These are phyloP conservation scores for Cinnamomum chago DNA, from an alignment of 164 flowering plant species.

Conservation along the genomic window DNA sequence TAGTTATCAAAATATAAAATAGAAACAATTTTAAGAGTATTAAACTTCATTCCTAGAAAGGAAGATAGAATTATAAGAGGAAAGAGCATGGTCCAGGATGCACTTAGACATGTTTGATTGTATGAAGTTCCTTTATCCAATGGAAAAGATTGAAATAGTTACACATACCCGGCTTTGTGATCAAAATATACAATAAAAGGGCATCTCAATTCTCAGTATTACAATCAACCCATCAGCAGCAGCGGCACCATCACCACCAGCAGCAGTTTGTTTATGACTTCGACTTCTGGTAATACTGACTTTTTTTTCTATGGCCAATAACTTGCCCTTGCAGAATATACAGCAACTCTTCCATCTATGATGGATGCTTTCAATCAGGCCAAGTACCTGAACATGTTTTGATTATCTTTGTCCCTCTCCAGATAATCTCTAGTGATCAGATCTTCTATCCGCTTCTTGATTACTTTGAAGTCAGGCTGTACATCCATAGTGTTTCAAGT, in stretches of 20 bases:
- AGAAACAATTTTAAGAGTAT: background rate
- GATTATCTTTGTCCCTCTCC: conserved; percentile 80
- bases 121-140: conserved; percentile 8
- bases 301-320: conserved; percentile 13
- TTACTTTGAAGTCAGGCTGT: conserved; percentile 84
- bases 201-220: background rate
- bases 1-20: conserved; percentile 6
- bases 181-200: conserved; percentile 8
- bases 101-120: conserved; percentile 11
- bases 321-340: background rate
- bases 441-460: conserved; percentile 80
- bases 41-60: conserved; percentile 12
- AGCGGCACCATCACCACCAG: background rate
- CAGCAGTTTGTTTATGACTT: background rate
- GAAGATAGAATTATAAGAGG: background rate
- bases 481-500: conserved; percentile 8
- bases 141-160: background rate
- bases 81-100: conserved; percentile 4
- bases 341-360: conserved; percentile 3
- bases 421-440: conserved; percentile 80
- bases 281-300: background rate
- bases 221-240: background rate
- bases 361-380: conserved; percentile 42
- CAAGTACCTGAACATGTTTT: conserved; percentile 72
- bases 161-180: conserved; percentile 1